Conservation (phyloP, 352 stramenopile genomes). For the Globisporangium cystogenes region DNA sequence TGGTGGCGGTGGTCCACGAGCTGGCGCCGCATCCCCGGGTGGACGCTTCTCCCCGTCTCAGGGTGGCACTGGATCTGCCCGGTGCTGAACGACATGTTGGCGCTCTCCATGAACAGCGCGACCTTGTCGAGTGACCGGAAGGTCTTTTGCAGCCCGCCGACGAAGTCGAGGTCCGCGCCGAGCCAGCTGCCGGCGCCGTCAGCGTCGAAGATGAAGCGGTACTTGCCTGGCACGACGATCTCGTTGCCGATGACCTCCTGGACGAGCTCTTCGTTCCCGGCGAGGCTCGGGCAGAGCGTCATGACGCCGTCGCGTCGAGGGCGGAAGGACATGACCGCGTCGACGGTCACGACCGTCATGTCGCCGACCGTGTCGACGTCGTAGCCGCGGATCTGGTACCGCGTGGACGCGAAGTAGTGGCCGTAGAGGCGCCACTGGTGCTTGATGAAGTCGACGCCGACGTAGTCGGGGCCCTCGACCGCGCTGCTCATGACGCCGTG, state of each 20-base stretch:
- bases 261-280: constrained; percentile 31
- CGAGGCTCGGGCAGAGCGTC: constrained; percentile 37
- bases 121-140: constrained; percentile 44
- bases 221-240: constrained; percentile 34
- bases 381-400: constrained; percentile 24
- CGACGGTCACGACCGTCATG: constrained; percentile 42
- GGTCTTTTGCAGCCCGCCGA: constrained; percentile 31
- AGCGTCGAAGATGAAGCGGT: constrained; percentile 50
- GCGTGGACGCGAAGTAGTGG: constrained; percentile 29
- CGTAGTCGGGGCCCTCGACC: constrained; percentile 44
- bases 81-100: constrained; percentile 48
- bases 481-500: constrained; percentile 40
- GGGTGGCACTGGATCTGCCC: constrained; percentile 33
- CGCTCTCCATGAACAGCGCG: constrained; percentile 27
- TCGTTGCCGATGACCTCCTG: constrained; percentile 36
- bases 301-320: constrained; percentile 32
- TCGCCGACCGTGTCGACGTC: constrained; percentile 27
- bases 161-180: constrained; percentile 54
- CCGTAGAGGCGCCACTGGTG: constrained; percentile 51
- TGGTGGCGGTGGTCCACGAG: constrained; percentile 17
- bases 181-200: constrained; percentile 42
- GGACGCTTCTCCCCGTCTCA: not conserved
- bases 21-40: not conserved
- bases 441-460: constrained; percentile 38
- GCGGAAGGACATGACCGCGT: constrained; percentile 31